Evolutionary conservation across 2,329 filamentous ascomycete species (phyloP).

Genomic region (Trichoderma afroharzianum): DNA sequence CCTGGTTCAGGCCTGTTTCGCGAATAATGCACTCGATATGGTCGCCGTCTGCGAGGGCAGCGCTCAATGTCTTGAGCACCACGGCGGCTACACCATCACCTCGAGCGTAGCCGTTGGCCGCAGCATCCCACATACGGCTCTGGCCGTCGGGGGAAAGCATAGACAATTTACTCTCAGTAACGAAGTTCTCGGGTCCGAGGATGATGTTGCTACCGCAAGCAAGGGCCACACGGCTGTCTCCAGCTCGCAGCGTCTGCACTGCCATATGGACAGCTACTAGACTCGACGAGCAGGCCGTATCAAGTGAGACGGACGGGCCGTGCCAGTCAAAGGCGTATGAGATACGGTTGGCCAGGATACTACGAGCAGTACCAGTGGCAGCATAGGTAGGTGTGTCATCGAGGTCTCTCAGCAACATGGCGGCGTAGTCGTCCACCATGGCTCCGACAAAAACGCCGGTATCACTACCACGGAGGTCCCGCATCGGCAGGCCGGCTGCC

Average conservation of each 20-base stretch:
- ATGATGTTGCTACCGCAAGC: constrained; percentile 47
- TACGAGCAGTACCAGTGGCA: constrained; percentile 39
- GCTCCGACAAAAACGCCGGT: no score
- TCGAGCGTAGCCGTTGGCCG: not conserved
- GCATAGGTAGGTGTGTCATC: constrained; percentile 30
- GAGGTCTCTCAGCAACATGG: no score
- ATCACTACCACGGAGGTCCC: no score
- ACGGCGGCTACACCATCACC: not conserved
- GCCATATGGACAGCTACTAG: constrained; percentile 45
- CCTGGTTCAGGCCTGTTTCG: no score
- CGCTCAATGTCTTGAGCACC: no score
- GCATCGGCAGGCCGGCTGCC: no score
- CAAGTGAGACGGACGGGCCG: constrained; percentile 46
- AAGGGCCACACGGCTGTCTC: constrained; percentile 18
- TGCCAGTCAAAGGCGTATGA: constrained; percentile 44
- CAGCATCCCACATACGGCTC: not conserved
- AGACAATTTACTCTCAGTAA: constrained; percentile 9
- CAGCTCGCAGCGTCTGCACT: constrained; percentile 23
- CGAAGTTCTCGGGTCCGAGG: constrained; percentile 41
- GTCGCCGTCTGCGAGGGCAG: no score
- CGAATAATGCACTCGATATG: no score
- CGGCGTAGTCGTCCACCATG: no score
- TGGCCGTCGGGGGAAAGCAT: not conserved
- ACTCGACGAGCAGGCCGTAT: constrained; percentile 50
- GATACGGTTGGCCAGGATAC: constrained; percentile 42